phyloP scores from a whole-genome alignment of 441 rosid species.

The Populus trichocarpa region DNA sequence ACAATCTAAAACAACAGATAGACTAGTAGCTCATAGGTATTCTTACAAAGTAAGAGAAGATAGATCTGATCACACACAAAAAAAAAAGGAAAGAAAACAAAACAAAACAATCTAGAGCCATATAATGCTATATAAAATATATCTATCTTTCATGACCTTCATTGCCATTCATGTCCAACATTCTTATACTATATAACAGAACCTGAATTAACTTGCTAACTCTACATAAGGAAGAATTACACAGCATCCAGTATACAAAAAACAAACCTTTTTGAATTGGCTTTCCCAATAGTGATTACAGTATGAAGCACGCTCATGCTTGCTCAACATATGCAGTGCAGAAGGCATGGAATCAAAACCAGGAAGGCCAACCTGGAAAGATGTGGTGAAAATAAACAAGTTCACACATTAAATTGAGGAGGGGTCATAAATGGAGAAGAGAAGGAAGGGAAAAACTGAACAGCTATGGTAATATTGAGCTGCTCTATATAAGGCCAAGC shows the following conservation, averaged over 20 bases:
- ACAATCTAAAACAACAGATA: no score
- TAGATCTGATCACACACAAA: no score
- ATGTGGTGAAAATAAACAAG: slow-evolving; percentile 12
- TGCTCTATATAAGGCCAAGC: slow-evolving; percentile 6
- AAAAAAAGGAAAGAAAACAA: no score
- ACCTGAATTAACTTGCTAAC: not conserved
- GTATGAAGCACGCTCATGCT: slow-evolving; percentile 96
- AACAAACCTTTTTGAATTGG: slow-evolving; percentile 84
- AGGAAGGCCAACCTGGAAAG: slow-evolving; percentile 95
- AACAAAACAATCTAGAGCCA: no score
- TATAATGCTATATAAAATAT: no score
- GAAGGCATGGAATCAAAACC: slow-evolving; percentile 99
- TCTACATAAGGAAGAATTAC: not conserved
- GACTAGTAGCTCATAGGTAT: no score
- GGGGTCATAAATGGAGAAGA: not conserved
- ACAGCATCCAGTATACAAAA: slow-evolving; percentile 1
- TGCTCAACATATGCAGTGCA: slow-evolving; percentile 85
- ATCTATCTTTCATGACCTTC: no score
- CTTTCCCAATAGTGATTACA: slow-evolving; percentile 97
- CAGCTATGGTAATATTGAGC: not conserved
- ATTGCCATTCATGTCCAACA: no score
- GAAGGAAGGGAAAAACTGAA: not conserved
- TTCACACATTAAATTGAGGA: not conserved
- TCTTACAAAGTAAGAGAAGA: no score
- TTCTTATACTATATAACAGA: no score